Evolutionary conservation across 345 rosid genomes (phyloP), one percentile per base, ranked within the genome.

Genomic region (Hibiscus tridactylites): DNA sequence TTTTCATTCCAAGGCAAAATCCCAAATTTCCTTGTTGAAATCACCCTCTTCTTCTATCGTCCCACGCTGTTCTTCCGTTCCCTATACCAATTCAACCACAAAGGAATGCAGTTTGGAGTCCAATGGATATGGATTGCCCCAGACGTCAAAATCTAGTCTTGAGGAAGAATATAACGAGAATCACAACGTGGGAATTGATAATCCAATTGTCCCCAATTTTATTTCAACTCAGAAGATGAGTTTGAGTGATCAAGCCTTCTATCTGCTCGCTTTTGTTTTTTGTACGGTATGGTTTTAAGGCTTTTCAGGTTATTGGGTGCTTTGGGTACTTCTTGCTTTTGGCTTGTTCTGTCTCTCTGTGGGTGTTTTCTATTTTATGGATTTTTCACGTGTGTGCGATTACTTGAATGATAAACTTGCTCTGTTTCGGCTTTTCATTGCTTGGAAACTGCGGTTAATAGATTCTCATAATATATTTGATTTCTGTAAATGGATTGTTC

Each of bases 191-290:
- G 83, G 82, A 75, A 86, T 85, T 17, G 88, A 89, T 1, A 76
- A 68, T 53, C 83, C 93, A 26, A 54, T 65, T 42, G 81, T 82
- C 64, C 90, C 87, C 37, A 77, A 84, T 26, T 74, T 31, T 81
- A 24, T 80, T 74, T 80, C 74, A 16, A 69, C 81, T 31, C 76
- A 81, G 1, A 83, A 83, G 81, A 78, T 85, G 80, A 86, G 89
- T 79, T 76, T 78, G 75, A 78, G 76, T 57, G 96, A 90, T 77
- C 92, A 91, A 63, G 96, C 97, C 24, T 92, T 85, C 84, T 77
- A 85, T 78, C 91, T 91, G 61, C 74, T 88, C 46, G 70, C 96
- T 29, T 95, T 95, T 76, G 87, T 89, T 61, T 92, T 87, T 73
- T 92, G 90, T 87, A 88, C 93, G 90, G 99, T 91, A 76, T 56